These are phyloP conservation scores for Mucor indicus DNA, from an alignment of 371 early-diverging fungal genomes.

Conservation along the genomic window DNA sequence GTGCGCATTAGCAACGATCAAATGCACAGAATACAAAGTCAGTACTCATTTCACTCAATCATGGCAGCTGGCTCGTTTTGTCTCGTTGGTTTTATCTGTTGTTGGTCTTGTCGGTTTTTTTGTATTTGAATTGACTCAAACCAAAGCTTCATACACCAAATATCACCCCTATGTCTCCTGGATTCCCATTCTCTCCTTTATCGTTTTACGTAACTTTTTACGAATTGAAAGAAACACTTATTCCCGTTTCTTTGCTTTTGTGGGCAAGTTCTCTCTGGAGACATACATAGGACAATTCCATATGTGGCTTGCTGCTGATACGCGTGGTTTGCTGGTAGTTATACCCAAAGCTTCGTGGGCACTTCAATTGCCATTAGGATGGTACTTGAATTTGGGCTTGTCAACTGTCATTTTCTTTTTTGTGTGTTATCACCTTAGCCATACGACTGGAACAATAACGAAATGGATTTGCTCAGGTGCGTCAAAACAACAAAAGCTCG, in stretches of 20 bases:
- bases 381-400: constrained; percentile 56
- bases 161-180: constrained; percentile 66
- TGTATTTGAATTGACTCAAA: constrained; percentile 40
- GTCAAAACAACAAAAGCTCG: constrained; percentile 2
- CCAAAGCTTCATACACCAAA: constrained; percentile 54
- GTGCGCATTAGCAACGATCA: constrained; percentile 44
- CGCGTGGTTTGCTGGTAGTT: constrained; percentile 61
- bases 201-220: constrained; percentile 66
- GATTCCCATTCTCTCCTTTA: constrained; percentile 60
- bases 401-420: constrained; percentile 53
- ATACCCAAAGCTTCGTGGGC: constrained; percentile 30
- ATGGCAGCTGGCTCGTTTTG: constrained; percentile 34
- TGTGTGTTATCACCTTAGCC: constrained; percentile 51
- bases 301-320: constrained; percentile 74
- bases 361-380: constrained; percentile 28
- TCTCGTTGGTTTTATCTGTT: constrained; percentile 23
- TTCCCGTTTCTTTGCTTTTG: constrained; percentile 53
- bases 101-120: constrained; percentile 46
- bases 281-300: constrained; percentile 82
- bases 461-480: constrained; percentile 34
- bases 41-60: constrained; percentile 22
- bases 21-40: constrained; percentile 37
- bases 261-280: constrained; percentile 70
- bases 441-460: constrained; percentile 50
- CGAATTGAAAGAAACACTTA: constrained; percentile 42